These are phyloP conservation scores for Penicillium canariense DNA, from an alignment of 495 filamentous ascomycete species.

Conservation along the genomic window DNA sequence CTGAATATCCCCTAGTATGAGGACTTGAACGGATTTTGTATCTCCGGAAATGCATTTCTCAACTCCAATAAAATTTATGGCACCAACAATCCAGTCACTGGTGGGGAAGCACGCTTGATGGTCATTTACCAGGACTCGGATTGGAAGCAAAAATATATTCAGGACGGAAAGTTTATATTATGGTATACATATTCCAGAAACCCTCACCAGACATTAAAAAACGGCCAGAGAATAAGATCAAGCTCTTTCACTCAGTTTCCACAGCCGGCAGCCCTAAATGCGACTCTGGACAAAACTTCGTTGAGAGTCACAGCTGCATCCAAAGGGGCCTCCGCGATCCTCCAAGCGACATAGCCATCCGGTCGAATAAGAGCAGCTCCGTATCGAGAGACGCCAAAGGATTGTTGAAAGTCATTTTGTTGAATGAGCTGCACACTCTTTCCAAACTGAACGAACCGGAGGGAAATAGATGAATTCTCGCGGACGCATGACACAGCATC, in stretches of 20 bases:
- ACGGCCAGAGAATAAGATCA: neutral
- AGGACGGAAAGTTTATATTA: too few relatives aligned
- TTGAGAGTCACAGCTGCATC: slow-evolving; percentile 2
- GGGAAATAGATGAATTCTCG: neutral
- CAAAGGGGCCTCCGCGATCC: slow-evolving; percentile 4
- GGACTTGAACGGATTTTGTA: neutral
- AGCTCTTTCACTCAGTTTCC: neutral
- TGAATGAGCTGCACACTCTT: slow-evolving; percentile 6
- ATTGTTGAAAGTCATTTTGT: slow-evolving; percentile 5
- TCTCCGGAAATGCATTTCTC: too few relatives aligned
- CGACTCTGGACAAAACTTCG: slow-evolving; percentile 1
- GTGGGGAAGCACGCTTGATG: too few relatives aligned
- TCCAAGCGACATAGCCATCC: slow-evolving; percentile 35
- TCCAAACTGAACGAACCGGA: slow-evolving; percentile 15
- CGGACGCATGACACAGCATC: slow-evolving; percentile 6
- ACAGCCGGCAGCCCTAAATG: neutral
- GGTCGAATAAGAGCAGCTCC: slow-evolving; percentile 29
- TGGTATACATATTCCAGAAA: neutral
- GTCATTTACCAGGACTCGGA: too few relatives aligned
- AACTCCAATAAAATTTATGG: too few relatives aligned
- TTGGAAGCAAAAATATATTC: too few relatives aligned
- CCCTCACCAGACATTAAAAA: neutral
- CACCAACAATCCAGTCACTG: too few relatives aligned
- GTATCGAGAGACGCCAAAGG: slow-evolving; percentile 15
- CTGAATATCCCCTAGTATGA: neutral